Base-by-base conservation (phyloP, 768 basidiomycete genomes). In the Cystobasidiopsis lactophilus region DNA sequence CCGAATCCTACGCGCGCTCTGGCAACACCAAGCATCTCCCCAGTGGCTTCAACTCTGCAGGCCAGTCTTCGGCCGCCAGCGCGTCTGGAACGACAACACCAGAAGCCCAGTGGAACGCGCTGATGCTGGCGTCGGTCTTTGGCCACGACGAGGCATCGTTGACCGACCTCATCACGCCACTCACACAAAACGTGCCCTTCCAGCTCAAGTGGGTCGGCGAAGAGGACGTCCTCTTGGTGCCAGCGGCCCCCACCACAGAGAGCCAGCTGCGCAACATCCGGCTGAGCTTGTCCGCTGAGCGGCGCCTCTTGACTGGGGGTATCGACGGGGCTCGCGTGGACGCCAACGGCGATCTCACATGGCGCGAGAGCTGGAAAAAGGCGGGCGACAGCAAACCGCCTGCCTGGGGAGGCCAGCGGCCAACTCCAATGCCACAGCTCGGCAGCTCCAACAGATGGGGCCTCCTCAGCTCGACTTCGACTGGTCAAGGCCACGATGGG, bases 81-180 rank as follows among this genome's bases (percentile, higher is more conserved):
- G 14, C 18, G 33, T 14, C 16, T 55, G 55, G 3, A 55, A 58
- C 19, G 23, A 40, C 13, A 30, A 51, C 23, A 30, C 43, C 35
- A 54, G 51, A 48, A 10, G 21, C 45, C 4, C n/a, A n/a, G 16
- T 47, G 45, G 39, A 63, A 63, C 51, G 55, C 58, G 13, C 44
- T 63, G 0, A 58, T 59, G 53, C 53, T 63, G 13, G 58, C 59
- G 37, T 53, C 55, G 18, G 60, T 60, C 13, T 56, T 63, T 27
- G 62, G 62, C 10, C 58, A 57, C 48, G 57, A 58, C 40, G 59
- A 60, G 27, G 44, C 45, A 38, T 40, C 23, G 24, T 27, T 63
- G 16, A 27, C 49, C 21, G 58, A 58, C 10, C 51, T 59, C 24
- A 39, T 63, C 9, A 5, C 27, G 23, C 60, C 58, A 19, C 49